A percentile compares a stretch with the other conserved stretches of the same genome.
Evolutionary conservation across 208 protist genomes (phyloP).

Genomic region (Trypanosoma melophagium): DNA sequence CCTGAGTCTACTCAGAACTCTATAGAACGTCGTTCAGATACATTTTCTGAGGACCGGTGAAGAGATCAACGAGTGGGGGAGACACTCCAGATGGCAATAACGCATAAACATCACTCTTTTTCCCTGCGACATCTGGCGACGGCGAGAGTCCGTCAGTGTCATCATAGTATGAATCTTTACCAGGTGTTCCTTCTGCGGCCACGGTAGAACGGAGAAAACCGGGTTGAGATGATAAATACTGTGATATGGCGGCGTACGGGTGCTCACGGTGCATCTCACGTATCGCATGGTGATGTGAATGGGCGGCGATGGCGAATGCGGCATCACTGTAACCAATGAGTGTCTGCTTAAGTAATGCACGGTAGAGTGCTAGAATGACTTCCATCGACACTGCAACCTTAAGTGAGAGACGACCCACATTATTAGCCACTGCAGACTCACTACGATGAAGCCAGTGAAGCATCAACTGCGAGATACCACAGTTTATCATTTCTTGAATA

Average conservation of each 20-base stretch:
- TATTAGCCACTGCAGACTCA: constrained; percentile 46
- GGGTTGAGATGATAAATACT: constrained; percentile 35
- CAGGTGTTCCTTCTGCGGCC: constrained; percentile 22
- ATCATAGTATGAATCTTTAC: constrained; percentile 12
- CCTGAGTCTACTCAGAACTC: not conserved
- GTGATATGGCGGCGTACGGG: constrained; percentile 37
- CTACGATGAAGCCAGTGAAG: constrained; percentile 31
- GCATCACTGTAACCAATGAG: constrained; percentile 37
- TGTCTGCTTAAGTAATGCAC: constrained; percentile 19
- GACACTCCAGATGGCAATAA: constrained; percentile 34
- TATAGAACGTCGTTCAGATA: constrained; percentile 26
- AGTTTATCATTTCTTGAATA: constrained; percentile 34
- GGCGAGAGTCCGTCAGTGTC: constrained; percentile 27
- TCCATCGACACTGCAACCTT: constrained; percentile 37
- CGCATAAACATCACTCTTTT: constrained; percentile 45
- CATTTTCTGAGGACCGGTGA: constrained; percentile 7
- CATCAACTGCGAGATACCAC: constrained; percentile 27
- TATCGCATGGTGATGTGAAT: constrained; percentile 35
- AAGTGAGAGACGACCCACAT: constrained; percentile 66
- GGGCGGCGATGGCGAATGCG: constrained; percentile 52
- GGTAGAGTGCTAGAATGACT: constrained; percentile 40
- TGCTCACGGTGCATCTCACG: constrained; percentile 28
- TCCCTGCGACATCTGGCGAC: constrained; percentile 35
- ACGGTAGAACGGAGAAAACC: constrained; percentile 9
- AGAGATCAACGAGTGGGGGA: constrained; percentile 20